These are phyloP conservation scores for Hypericum perforatum DNA, from an alignment of 345 rosid species.

Conservation along the genomic window DNA sequence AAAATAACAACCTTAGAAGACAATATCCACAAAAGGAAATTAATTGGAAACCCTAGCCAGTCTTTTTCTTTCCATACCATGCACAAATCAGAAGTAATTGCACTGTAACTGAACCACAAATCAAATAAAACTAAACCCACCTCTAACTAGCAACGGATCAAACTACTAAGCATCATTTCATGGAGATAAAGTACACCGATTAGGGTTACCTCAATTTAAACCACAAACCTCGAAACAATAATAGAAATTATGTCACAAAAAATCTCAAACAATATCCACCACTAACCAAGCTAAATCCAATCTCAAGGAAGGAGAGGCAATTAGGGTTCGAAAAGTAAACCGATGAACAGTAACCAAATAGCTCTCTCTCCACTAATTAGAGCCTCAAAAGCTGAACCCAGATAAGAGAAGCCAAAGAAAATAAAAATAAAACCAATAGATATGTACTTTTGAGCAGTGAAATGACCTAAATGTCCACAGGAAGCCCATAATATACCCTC, in stretches of 20 bases:
- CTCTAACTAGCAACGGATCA: slow-evolving; percentile 15
- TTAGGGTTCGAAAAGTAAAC: background rate
- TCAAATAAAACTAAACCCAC: slow-evolving; percentile 7
- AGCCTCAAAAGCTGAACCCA: slow-evolving; percentile 27
- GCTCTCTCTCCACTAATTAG: slow-evolving; percentile 22
- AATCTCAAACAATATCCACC: too few species aligned
- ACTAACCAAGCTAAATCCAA: too few species aligned
- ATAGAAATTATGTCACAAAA: too few species aligned
- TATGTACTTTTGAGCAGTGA: slow-evolving; percentile 47
- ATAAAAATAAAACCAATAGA: slow-evolving; percentile 11
- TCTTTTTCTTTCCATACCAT: slow-evolving; percentile 11
- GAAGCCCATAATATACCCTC: too few species aligned
- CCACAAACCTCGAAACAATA: too few species aligned
- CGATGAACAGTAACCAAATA: background rate
- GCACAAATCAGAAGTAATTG: background rate
- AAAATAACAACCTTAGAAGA: slow-evolving; percentile 32
- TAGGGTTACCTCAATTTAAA: slow-evolving; percentile 34
- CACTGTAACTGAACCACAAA: background rate
- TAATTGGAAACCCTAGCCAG: slow-evolving; percentile 34
- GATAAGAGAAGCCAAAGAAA: slow-evolving; percentile 18
- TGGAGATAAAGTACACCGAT: slow-evolving; percentile 12
- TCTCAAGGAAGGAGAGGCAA: too few species aligned
- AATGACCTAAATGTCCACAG: slow-evolving; percentile 29
- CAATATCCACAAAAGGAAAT: slow-evolving; percentile 13
- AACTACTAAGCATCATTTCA: background rate